phyloP scores from a whole-genome alignment of 2,329 filamentous ascomycete species.

The Cladosporium sp. region DNA sequence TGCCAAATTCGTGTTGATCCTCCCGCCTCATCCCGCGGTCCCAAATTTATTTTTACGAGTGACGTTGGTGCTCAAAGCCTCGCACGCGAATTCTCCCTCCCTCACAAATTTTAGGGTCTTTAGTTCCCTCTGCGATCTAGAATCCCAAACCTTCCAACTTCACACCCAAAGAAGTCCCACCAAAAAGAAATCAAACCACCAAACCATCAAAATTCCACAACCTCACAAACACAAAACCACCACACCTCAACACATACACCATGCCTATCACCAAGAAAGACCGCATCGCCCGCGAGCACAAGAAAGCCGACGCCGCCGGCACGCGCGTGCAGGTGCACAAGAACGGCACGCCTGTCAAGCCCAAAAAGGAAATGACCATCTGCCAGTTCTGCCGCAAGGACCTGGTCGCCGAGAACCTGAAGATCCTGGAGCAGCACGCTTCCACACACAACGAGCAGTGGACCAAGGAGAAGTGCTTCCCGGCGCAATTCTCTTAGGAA shows the following conservation, averaged over 20 bases:
- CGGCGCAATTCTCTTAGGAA: conserved; percentile 45
- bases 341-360: conserved; percentile 53
- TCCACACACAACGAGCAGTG: conserved; percentile 49
- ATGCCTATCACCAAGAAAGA: conserved; percentile 51
- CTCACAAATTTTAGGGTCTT: too few species aligned
- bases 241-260: conserved; percentile 10
- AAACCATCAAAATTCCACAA: too few species aligned
- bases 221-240: too few species aligned
- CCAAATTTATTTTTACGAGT: too few species aligned
- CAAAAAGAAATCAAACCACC: neutral
- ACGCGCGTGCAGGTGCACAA: conserved; percentile 52
- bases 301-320: conserved; percentile 52
- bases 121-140: too few species aligned
- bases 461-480: conserved; percentile 58
- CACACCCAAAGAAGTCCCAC: neutral
- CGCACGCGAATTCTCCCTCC: too few species aligned
- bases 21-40: too few species aligned
- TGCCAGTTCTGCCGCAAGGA: conserved; percentile 28
- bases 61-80: too few species aligned
- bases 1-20: too few species aligned
- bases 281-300: conserved; percentile 53
- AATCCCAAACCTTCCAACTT: too few species aligned
- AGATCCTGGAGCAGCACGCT: conserved; percentile 51
- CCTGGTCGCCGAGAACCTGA: conserved; percentile 18
- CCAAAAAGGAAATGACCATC: conserved; percentile 50